Evolutionary conservation across 768 basidiomycete species (phyloP), one percentile per base, ranked within the genome.

Genomic region (Cystobasidium onofrii): DNA sequence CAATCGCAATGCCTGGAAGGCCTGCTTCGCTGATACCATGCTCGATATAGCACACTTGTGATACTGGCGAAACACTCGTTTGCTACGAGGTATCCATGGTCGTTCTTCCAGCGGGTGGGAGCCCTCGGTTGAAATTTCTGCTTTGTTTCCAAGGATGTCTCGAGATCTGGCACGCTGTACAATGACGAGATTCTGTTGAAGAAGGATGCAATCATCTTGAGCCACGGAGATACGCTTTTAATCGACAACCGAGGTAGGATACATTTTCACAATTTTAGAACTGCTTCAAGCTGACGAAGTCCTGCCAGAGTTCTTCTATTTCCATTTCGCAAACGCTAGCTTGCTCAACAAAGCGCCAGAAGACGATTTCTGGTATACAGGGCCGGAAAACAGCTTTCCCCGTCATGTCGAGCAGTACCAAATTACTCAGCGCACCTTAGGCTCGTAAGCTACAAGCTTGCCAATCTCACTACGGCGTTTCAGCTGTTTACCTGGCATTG

Each of bases 51-150:
- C 39, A 31, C 25, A 39, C 25, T 13, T 46, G n/a, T 27, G 65
- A 67, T 29, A 67, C 65, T 12, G n/a, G 29, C 27, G 65, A 67
- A 25, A 52, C 31, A 10, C 50, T 50, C 13, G 65, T 54, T 25
- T 29, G 27, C 25, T 67, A 52, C 65, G 43, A 67, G 44, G 65
- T 67, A 29, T 12, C 13, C 17, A 10, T 46, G 4, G 33, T 31
- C 15, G 4, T 13, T 66, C 64, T 66, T 25, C 39, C 23, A 20
- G 18, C 3, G 9, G 12, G 20, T 44, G 7, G 39, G 29, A 31
- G 44, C 2, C 46, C 6, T 12, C 15, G 27, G 25, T 3, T 20
- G 10, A 50, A 50, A 3, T n/a, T 3, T 50, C 4, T 50, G 46
- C n/a, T 17, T 50, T 15, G 9, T 50, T 50, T 50, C 20, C 20